Evolutionary conservation across 1,139 yeast genomes (phyloP), one percentile per base, ranked within the genome.

Genomic region (Pichia sp.): DNA sequence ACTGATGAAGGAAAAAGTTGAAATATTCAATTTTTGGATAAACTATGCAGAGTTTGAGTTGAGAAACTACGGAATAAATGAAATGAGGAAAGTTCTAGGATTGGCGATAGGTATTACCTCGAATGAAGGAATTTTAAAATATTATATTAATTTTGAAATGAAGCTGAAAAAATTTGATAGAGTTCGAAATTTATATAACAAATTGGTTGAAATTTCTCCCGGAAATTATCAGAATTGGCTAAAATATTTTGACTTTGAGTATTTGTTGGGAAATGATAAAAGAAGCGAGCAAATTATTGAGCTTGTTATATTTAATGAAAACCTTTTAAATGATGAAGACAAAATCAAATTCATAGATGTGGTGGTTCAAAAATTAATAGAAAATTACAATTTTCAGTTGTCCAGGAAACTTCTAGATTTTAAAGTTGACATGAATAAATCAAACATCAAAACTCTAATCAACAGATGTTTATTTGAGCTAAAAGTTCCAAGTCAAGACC

Each of bases 21-120:
- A 86, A 0, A 84, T 85, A 58, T 80, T 81, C 5, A 84, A 85
- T 51, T 57, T 84, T 3, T 90, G 97, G 97, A 71, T 78, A 4
- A 64, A 72, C 49, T 81, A 64, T 61, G 81, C 88, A 3, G 75
- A 85, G 47, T 88, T 84, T 65, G 94, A 86, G 60, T 63, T 88
- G 4, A 71, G 97, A 36, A 78, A 79, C 37, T 57, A 57, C 26
- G 56, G 67, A 36, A 48, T 85, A 8, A 34, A 62, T 0, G 60
- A 61, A 6, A 88, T 92, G 3, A 69, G 97, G 34, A 83, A 79
- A 59, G 65, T 84, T 1, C 62, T 88, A 27, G 97, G 97, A 0
- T 68, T 73, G 44, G 75, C 85, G 0, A 69, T 92, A 36, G 97
- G 95, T 0, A 57, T 68, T 26, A 68, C 72, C 34, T 82, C 85